Conservation (phyloP, 2,329 filamentous ascomycete species). For the Colletotrichum eremochloae region DNA sequence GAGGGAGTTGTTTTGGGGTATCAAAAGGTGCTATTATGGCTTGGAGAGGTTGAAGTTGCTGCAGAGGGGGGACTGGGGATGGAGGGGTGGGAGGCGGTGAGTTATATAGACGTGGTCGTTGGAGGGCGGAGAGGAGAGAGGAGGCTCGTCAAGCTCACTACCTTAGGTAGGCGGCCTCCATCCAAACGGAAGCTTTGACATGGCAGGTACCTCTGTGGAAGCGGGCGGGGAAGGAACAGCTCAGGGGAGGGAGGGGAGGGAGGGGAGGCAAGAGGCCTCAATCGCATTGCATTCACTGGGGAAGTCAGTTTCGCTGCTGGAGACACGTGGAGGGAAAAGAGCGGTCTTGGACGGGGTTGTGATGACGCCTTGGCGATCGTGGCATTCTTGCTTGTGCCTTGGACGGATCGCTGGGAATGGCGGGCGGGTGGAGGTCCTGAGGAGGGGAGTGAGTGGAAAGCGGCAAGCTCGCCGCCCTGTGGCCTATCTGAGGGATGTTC, state of each 20-base stretch:
- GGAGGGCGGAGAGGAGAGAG: neutral
- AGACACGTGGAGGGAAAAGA: slow-evolving; percentile 39
- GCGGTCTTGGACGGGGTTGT: slow-evolving; percentile 31
- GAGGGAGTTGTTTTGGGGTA: neutral
- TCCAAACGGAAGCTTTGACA: neutral
- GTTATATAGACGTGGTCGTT: slow-evolving; percentile 3
- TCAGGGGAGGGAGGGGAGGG: neutral
- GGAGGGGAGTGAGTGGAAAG: neutral
- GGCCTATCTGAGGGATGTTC: neutral
- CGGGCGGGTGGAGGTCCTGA: neutral
- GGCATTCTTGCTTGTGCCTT: slow-evolving; percentile 17
- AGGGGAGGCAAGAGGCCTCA: slow-evolving; percentile 34
- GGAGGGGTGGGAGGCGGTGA: slow-evolving; percentile 4
- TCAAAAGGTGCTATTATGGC: neutral
- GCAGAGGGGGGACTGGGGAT: neutral
- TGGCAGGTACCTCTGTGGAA: neutral
- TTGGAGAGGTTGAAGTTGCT: neutral
- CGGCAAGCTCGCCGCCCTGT: neutral
- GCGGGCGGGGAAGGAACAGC: neutral
- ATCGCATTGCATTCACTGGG: slow-evolving; percentile 24
- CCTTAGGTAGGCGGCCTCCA: neutral
- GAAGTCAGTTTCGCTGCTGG: neutral
- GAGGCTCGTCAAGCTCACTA: neutral
- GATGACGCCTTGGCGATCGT: slow-evolving; percentile 27
- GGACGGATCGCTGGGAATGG: neutral